phyloP scores from a whole-genome alignment of 352 stramenopile genomes.

The Globisporangium cederbergense region DNA sequence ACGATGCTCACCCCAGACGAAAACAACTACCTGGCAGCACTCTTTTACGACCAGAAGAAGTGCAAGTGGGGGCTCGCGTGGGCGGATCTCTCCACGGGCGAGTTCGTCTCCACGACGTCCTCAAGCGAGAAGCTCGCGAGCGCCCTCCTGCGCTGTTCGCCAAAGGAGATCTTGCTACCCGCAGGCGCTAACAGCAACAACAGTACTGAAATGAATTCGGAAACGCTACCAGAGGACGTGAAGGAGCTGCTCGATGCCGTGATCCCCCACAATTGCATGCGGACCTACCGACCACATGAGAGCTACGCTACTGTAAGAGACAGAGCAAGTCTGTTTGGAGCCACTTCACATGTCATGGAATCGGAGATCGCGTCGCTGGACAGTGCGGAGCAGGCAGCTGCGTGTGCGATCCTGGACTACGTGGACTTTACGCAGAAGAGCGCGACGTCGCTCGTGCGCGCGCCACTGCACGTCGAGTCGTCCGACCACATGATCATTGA shows the following conservation, averaged over 20 bases:
- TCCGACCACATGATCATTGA: slow-evolving; percentile 83
- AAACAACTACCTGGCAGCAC: slow-evolving; percentile 74
- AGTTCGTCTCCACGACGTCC: slow-evolving; percentile 65
- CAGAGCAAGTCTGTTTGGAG: not conserved
- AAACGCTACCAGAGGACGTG: slow-evolving; percentile 20
- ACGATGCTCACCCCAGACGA: slow-evolving; percentile 72
- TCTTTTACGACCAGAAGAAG: slow-evolving; percentile 25
- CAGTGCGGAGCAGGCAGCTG: slow-evolving; percentile 30
- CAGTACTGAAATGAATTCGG: not conserved
- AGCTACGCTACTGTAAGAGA: slow-evolving; percentile 17
- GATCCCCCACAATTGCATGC: slow-evolving; percentile 53
- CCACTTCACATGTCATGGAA: not conserved
- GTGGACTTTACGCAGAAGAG: slow-evolving; percentile 59
- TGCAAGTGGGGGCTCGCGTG: slow-evolving; percentile 56
- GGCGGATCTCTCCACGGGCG: slow-evolving; percentile 73
- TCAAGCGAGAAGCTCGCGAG: slow-evolving; percentile 56
- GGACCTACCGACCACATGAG: slow-evolving; percentile 43
- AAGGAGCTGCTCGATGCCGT: slow-evolving; percentile 31
- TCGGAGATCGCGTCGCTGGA: slow-evolving; percentile 16
- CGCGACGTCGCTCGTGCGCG: slow-evolving; percentile 26
- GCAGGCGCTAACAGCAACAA: slow-evolving; percentile 5
- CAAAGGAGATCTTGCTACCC: slow-evolving; percentile 68
- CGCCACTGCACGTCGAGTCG: slow-evolving; percentile 55
- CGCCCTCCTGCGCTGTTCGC: slow-evolving; percentile 55
- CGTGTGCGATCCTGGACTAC: slow-evolving; percentile 62